phyloP scores from a whole-genome alignment of 192 early-diverging fungal genomes.

The Podochytrium sp. region DNA sequence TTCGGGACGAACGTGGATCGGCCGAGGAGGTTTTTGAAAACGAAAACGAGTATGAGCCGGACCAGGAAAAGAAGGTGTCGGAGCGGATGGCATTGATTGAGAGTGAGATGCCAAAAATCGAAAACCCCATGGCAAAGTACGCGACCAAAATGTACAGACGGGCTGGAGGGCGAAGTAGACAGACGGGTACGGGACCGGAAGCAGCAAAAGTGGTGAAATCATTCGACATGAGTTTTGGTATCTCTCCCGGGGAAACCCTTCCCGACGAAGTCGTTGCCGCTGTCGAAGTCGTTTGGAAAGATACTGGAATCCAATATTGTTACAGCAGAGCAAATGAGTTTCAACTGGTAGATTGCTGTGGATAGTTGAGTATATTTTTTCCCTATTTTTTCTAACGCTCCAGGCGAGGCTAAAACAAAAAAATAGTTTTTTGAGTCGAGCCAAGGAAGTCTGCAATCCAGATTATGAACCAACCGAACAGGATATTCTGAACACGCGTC shows the following conservation, averaged over 20 bases:
- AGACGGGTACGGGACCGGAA: slow-evolving; percentile 17
- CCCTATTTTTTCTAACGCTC: slow-evolving; percentile 5
- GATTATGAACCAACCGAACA: slow-evolving; percentile 67
- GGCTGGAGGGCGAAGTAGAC: slow-evolving; percentile 5
- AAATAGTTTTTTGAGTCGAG: slow-evolving; percentile 86
- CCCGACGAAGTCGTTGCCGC: slow-evolving; percentile 21
- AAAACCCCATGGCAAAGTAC: slow-evolving; percentile 45
- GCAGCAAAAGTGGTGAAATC: slow-evolving; percentile 38
- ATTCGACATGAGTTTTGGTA: slow-evolving; percentile 46
- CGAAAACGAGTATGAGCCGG: slow-evolving; percentile 17
- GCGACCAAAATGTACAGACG: slow-evolving; percentile 17
- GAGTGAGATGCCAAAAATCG: slow-evolving; percentile 82
- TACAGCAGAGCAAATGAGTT: slow-evolving; percentile 43
- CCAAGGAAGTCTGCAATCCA: slow-evolving; percentile 62
- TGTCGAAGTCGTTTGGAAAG: slow-evolving; percentile 46
- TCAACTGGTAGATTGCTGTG: slow-evolving; percentile 50
- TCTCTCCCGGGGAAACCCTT: slow-evolving; percentile 46
- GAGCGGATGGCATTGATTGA: slow-evolving; percentile 60
- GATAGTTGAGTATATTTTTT: slow-evolving; percentile 43
- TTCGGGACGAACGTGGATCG: slow-evolving; percentile 17
- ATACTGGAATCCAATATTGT: slow-evolving; percentile 44
- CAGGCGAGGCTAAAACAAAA: slow-evolving; percentile 17
- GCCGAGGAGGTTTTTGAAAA: slow-evolving; percentile 1
- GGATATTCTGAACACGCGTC: slow-evolving; percentile 73
- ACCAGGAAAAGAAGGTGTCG: slow-evolving; percentile 72